Base-by-base conservation (phyloP, 495 filamentous ascomycete species). In the Annulohypoxylon bovei region DNA sequence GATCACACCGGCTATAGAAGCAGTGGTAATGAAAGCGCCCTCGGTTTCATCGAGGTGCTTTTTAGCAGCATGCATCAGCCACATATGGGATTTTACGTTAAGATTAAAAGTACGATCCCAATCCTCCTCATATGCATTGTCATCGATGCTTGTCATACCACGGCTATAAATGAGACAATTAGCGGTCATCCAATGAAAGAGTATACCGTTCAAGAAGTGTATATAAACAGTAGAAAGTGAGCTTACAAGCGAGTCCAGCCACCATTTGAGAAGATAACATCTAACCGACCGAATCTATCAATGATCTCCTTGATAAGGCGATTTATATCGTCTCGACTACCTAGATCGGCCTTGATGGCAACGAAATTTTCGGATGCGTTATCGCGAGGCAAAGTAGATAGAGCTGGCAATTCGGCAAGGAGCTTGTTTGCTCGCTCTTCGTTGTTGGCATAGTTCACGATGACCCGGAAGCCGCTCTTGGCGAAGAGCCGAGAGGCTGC, bases 81-180 rank as follows among this genome's bases (percentile, higher is more conserved):
- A 88, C 28, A 89, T 73, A 56, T 88, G 86, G 11, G 78, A 81
- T 72, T 89, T 89, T 27, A 89, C 86, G 63, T 89, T 89, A 77
- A 88, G 82, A 44, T 81, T 80, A 70, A 85, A 88, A 65, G 84
- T 84, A 16, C 61, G 66, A 60, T 89, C 85, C 87, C 86, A 89
- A 68, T 88, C 86, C 5, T 82, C 82, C 65, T 89, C 87, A 22
- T 77, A 71, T 32, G 84, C 71, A 70, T 84, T 86, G n/a, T 88
- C 84, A 32, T 87, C 83, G 33, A 88, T 78, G 71, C 85, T 79
- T 16, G 40, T 65, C 64, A 88, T 81, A 65, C 84, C 81, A 32
- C 84, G 81, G 7, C 69, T 72, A 37, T 14, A 46, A 14, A 37
- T 14, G 11, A 37, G 35, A 5, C 20, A 14, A 14, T 71, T 42